Base-by-base conservation (phyloP, 2,329 filamentous ascomycete species). In the Coniochaeta pulveracea region DNA sequence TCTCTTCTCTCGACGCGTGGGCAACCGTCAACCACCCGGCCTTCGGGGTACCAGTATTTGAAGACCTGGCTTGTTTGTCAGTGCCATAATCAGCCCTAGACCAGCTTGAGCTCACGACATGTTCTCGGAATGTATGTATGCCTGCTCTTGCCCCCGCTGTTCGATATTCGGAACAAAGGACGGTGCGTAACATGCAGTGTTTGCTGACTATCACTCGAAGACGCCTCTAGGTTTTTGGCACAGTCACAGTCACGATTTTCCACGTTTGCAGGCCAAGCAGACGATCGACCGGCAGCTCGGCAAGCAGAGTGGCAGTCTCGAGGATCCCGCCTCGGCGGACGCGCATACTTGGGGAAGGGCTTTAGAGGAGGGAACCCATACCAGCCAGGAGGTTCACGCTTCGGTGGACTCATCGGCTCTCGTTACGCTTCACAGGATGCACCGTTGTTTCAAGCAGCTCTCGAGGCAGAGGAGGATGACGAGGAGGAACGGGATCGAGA, bases 201-300 rank as follows among this genome's bases (percentile, higher is more conserved):
- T n/a, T 16, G 31, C 46, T 50, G 34, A 52, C 40, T 7, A 30
- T 28, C 21, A 34, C 31, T 34, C 34, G 34, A 51, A 95, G 91
- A 96, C 79, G 91, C 91, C 50, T 96, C 89, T 45, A 81, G 80
- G 47, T 98, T 98, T 57, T 76, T 98, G 48, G 85, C 88, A 40
- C 91, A 96, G 72, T 95, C 88, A 45, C 88, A 94, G 66, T 93
- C 88, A 40, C 80, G 85, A 42, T 67, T 96, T 49, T 85, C 81
- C 45, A 76, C 64, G 55, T 76, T 86, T 34, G n/a, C n/a, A n/a
- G 72, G 65, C 60, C 73, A 80, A 53, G 58, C 72, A 39, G 74
- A 74, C 36, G 59, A 58, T 35, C 51, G 58, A 12, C 35, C 51
- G 33, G 42, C 54, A 15, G 43, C 41, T 24, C 54, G 57, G 32